Evolutionary conservation across 805 yeast species (phyloP).

Genomic region (Metschnikowia dekortorum): DNA sequence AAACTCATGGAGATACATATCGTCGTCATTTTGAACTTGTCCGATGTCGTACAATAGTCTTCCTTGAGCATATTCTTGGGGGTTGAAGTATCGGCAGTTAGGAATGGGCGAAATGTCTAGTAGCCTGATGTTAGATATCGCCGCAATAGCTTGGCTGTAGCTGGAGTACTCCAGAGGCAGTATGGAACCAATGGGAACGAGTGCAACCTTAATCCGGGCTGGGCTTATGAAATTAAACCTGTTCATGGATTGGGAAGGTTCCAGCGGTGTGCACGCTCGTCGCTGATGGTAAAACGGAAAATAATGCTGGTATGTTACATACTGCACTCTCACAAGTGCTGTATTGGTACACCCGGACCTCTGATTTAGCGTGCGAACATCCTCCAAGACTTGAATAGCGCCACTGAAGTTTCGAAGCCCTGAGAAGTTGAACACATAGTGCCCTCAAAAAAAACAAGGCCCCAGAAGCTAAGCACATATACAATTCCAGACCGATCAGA

Average conservation of each 20-base stretch:
- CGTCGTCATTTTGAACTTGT: slow-evolving; percentile 45
- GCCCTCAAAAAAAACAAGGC: background rate
- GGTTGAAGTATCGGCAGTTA: slow-evolving; percentile 54
- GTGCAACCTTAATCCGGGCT: slow-evolving; percentile 58
- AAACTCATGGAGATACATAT: slow-evolving; percentile 73
- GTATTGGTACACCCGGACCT: slow-evolving; percentile 1
- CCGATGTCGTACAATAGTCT: slow-evolving; percentile 56
- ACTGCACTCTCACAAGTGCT: background rate
- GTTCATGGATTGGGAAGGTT: slow-evolving; percentile 9
- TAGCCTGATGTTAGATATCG: slow-evolving; percentile 60
- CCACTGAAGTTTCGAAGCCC: background rate
- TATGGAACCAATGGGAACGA: slow-evolving; percentile 63
- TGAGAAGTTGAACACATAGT: background rate
- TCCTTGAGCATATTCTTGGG: slow-evolving; percentile 82
- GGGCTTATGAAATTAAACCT: slow-evolving; percentile 54
- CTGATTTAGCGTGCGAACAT: slow-evolving; percentile 2
- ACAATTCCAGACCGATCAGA: background rate
- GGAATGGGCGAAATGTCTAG: slow-evolving; percentile 69
- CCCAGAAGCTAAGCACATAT: background rate
- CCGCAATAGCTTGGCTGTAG: slow-evolving; percentile 42
- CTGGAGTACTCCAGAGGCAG: slow-evolving; percentile 36
- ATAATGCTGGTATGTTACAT: background rate
- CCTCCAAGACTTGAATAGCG: background rate
- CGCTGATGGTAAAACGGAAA: slow-evolving; percentile 1
- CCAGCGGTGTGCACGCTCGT: slow-evolving; percentile 1